Evolutionary conservation across 2,329 filamentous ascomycete species (phyloP).

Genomic region (Exophiala spinifera): DNA sequence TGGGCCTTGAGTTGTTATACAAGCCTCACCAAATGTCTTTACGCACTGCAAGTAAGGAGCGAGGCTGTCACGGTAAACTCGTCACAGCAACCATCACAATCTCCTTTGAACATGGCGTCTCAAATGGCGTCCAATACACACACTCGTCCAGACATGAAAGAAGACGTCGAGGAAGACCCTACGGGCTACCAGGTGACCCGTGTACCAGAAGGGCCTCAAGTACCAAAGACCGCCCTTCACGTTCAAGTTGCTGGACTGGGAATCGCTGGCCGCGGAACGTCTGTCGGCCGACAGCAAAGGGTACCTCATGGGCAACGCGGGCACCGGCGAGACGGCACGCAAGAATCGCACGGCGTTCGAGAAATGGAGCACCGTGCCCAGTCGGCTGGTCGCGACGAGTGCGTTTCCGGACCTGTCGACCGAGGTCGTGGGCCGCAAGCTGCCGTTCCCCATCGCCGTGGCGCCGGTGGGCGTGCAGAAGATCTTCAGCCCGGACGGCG

Average conservation of each 20-base stretch:
- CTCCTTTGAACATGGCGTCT: too few relatives aligned
- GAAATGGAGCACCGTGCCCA: slow-evolving; percentile 37
- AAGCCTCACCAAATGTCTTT: too few relatives aligned
- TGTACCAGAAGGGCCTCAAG: slow-evolving; percentile 55
- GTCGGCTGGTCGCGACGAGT: slow-evolving; percentile 51
- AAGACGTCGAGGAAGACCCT: slow-evolving; percentile 3
- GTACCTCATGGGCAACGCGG: slow-evolving; percentile 62
- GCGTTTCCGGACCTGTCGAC: slow-evolving; percentile 48
- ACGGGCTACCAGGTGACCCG: slow-evolving; percentile 43
- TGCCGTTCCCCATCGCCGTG: slow-evolving; percentile 57
- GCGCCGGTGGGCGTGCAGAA: slow-evolving; percentile 68
- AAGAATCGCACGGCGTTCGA: slow-evolving; percentile 58
- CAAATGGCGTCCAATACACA: slow-evolving; percentile 1
- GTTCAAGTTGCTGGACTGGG: slow-evolving; percentile 57
- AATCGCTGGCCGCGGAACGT: slow-evolving; percentile 52
- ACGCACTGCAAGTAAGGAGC: too few relatives aligned
- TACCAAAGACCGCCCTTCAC: slow-evolving; percentile 52
- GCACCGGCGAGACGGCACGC: slow-evolving; percentile 59
- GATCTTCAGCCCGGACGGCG: slow-evolving; percentile 64
- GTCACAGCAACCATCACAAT: too few relatives aligned
- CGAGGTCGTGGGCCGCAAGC: slow-evolving; percentile 50
- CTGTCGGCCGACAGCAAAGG: slow-evolving; percentile 53
- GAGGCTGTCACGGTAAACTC: too few relatives aligned
- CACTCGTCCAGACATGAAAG: slow-evolving; percentile 1
- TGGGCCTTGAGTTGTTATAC: too few relatives aligned